phyloP scores from a whole-genome alignment of 345 rosid genomes.

The Arabis hirsuta region DNA sequence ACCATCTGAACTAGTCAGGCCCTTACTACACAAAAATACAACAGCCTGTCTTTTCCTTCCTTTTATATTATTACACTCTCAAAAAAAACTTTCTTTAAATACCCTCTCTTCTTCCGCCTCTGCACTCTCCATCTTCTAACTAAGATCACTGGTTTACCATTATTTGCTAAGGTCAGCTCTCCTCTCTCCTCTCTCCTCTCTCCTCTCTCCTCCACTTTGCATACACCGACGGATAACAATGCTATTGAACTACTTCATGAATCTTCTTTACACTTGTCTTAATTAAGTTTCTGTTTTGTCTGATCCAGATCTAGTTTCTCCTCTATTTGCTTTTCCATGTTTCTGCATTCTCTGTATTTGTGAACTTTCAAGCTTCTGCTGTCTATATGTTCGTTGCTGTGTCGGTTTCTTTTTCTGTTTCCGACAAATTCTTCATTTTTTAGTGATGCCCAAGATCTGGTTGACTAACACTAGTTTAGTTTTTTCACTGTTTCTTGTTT shows the following conservation, averaged over 20 bases:
- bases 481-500: not conserved
- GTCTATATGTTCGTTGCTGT: too few species aligned
- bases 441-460: too few species aligned
- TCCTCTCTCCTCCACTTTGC: constrained; percentile 24
- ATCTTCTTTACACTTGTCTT: constrained; percentile 34
- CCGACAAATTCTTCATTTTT: too few species aligned
- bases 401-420: too few species aligned
- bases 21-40: constrained; percentile 3
- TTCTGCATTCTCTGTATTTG: too few species aligned
- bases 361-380: too few species aligned
- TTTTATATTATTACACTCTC: not conserved
- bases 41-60: constrained; percentile 37
- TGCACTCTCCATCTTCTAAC: constrained; percentile 37
- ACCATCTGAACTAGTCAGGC: too few species aligned
- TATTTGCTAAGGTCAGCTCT: constrained; percentile 40
- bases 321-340: not conserved
- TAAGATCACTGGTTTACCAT: constrained; percentile 22
- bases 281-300: constrained; percentile 12
- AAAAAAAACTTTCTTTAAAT: constrained; percentile 32
- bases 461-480: not conserved
- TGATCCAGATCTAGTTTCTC: constrained; percentile 1
- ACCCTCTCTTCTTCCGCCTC: constrained; percentile 36
- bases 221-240: constrained; percentile 20
- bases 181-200: constrained; percentile 14
- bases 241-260: constrained; percentile 27